Base-by-base conservation (phyloP, 2,329 filamentous ascomycete genomes). In the Neoarthrinium moseri region DNA sequence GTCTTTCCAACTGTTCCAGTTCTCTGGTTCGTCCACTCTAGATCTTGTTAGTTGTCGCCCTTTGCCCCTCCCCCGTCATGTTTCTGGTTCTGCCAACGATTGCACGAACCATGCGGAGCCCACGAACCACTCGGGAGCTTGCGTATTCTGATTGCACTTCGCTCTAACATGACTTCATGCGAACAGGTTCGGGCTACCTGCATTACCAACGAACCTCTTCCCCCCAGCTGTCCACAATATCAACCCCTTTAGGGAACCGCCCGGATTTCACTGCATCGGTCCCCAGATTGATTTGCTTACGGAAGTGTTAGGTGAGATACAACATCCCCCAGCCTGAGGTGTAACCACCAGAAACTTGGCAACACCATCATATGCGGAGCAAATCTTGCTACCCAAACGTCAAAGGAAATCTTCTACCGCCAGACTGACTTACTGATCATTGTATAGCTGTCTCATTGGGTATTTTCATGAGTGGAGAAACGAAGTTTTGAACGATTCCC, bases 131-230 rank as follows among this genome's bases (percentile, higher is more conserved):
- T 51, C 66, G 64, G 66, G 55, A 66, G 61, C 59, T 58, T 57
- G 56, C 67, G 53, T 60, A 53, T 55, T 61, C 56, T 63, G 60
- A 65, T 65, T 69, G 62, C 63, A 63, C 59, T 52, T 49, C 54
- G 51, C 52, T 59, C 59, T 64, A 50, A 63, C 59, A 57, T 54
- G 54, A 51, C 53, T 58, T 59, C 59, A 67, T 70, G 67, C 67
- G 68, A 72, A 72, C 69, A 71, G 65, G 66, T 71, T 70, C 66
- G 62, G 69, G 69, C 58, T 68, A 64, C 60, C 63, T 66, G 68
- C 70, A 71, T 69, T 35, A 62, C 63, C 59, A 66, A 63, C 62
- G 57, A 61, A 59, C 57, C 52, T 56, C 46, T 57, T 60, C 58
- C 60, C 64, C 66, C 58, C 53, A 43, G 54, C 50, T 51, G 51